Evolutionary conservation across 495 filamentous ascomycete species (phyloP).

Genomic region (Daldinia loculata): DNA sequence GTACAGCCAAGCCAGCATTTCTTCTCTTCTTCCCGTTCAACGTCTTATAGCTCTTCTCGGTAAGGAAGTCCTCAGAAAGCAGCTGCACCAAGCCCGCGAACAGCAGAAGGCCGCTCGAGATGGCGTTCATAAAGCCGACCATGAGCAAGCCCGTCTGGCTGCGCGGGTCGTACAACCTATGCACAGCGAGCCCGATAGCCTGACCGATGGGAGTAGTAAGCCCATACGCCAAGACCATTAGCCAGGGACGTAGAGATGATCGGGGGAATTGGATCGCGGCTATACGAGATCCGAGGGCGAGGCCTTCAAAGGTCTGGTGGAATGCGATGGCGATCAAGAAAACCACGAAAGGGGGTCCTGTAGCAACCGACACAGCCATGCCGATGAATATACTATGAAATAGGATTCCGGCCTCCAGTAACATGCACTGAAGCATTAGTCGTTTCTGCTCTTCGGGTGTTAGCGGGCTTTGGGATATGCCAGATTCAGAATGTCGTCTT

Average conservation of each 20-base stretch:
- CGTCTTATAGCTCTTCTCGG: slow-evolving; percentile 81
- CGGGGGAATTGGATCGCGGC: slow-evolving; percentile 69
- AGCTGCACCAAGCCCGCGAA: slow-evolving; percentile 94
- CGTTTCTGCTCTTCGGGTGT: slow-evolving; percentile 61
- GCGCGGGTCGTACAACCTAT: slow-evolving; percentile 84
- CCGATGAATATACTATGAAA: slow-evolving; percentile 91
- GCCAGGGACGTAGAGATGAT: slow-evolving; percentile 73
- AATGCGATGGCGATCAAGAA: slow-evolving; percentile 84
- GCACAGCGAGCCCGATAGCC: slow-evolving; percentile 82
- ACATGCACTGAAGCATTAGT: slow-evolving; percentile 77
- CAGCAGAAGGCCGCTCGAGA: slow-evolving; percentile 83
- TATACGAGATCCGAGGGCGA: slow-evolving; percentile 78
- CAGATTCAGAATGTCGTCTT: slow-evolving; percentile 43
- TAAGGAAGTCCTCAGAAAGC: slow-evolving; percentile 92
- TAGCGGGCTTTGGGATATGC: slow-evolving; percentile 32
- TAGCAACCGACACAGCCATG: slow-evolving; percentile 86
- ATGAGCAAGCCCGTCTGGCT: slow-evolving; percentile 84
- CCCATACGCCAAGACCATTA: slow-evolving; percentile 95
- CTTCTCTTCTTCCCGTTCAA: slow-evolving; percentile 75
- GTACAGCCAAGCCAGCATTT: slow-evolving; percentile 79
- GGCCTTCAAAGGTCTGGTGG: slow-evolving; percentile 79
- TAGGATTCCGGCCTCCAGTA: slow-evolving; percentile 85
- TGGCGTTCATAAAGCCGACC: slow-evolving; percentile 93
- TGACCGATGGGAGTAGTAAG: slow-evolving; percentile 91
- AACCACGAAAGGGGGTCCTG: slow-evolving; percentile 78